Conservation (phyloP, 176 grass and related monocot species). For the Phragmites australis region DNA sequence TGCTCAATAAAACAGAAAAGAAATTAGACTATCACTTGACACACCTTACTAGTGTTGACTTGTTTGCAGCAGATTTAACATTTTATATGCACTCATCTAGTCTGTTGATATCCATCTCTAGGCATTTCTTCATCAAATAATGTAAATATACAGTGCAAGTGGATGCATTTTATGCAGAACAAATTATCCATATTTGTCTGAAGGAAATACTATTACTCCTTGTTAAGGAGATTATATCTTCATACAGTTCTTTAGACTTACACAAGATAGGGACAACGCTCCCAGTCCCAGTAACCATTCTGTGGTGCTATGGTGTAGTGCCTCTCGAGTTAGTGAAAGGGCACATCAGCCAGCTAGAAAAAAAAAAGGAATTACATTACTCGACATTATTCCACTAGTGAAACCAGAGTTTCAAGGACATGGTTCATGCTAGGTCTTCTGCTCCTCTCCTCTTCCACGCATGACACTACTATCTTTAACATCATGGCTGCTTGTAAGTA, state of each 20-base stretch:
- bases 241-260: not conserved
- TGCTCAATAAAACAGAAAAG: slow-evolving; percentile 37
- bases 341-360: not conserved
- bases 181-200: not conserved
- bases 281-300: not conserved
- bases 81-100: not conserved
- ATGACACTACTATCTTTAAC: slow-evolving; percentile 44
- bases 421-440: slow-evolving; percentile 46
- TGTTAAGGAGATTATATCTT: not conserved
- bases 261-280: not conserved
- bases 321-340: too few species aligned
- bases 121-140: slow-evolving; percentile 2
- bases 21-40: slow-evolving; percentile 12
- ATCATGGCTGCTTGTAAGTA: slow-evolving; percentile 28
- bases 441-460: slow-evolving; percentile 47
- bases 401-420: slow-evolving; percentile 38
- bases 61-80: not conserved
- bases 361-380: not conserved
- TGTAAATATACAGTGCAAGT: not conserved
- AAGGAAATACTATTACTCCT: not conserved
- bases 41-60: not conserved
- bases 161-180: not conserved
- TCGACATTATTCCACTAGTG: slow-evolving; percentile 12
- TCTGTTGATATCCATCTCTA: not conserved
- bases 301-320: too few species aligned